These are phyloP conservation scores for Podila horticola DNA, from an alignment of 192 early-diverging fungal species.

Conservation along the genomic window DNA sequence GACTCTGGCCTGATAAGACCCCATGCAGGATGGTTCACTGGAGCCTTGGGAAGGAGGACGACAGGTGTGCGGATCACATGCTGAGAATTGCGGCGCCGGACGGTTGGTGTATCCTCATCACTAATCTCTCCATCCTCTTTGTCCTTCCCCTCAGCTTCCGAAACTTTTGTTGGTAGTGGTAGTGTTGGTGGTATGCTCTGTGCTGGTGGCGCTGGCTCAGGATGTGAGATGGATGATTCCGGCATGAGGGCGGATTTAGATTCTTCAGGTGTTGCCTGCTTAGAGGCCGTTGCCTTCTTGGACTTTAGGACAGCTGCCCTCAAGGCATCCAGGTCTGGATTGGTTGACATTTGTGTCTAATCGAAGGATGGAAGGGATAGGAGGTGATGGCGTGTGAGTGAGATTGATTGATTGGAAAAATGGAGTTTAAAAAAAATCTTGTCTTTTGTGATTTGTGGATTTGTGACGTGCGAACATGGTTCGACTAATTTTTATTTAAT, in stretches of 20 bases:
- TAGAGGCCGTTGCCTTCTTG: slow-evolving; percentile 1
- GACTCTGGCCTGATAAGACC: no score
- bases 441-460: not conserved
- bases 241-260: not conserved
- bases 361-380: not conserved
- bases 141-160: not conserved
- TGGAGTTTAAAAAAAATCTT: no score
- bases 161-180: not conserved
- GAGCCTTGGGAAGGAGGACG: no score
- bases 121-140: slow-evolving; percentile 44
- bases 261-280: not conserved
- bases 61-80: no score
- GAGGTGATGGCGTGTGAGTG: not conserved
- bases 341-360: slow-evolving; percentile 1
- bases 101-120: slow-evolving; percentile 13
- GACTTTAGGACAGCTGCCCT: slow-evolving; percentile 28
- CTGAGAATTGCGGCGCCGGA: no score
- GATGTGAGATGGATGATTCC: not conserved
- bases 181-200: not conserved
- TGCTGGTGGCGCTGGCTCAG: not conserved
- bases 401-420: not conserved
- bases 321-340: slow-evolving; percentile 25
- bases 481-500: no score
- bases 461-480: no score
- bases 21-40: no score